Conservation (phyloP, 805 yeast species). For the Sugiyamaella smithiae region DNA sequence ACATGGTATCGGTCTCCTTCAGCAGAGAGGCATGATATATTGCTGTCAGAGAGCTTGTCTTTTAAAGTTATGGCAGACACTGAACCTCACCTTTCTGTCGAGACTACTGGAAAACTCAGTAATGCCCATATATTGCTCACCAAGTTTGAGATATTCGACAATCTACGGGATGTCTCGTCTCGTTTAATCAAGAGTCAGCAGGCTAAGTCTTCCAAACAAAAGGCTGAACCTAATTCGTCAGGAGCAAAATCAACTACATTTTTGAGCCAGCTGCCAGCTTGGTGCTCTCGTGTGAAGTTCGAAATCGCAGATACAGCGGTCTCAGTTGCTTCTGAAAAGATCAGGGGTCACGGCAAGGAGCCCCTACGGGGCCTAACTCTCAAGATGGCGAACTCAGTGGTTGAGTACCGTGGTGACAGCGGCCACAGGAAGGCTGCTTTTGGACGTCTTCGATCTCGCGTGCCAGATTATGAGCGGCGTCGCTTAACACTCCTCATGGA, state of each 20-base stretch:
- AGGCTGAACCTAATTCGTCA: not conserved
- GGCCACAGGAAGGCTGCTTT: not conserved
- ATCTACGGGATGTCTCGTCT: slow-evolving; percentile 27
- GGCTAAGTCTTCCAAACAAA: not conserved
- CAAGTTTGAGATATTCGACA: slow-evolving; percentile 34
- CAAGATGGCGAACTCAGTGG: slow-evolving; percentile 19
- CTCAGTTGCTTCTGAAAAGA: slow-evolving; percentile 22
- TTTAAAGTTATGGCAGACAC: slow-evolving; percentile 27
- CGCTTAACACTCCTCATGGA: slow-evolving; percentile 22
- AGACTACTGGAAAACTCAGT: slow-evolving; percentile 24
- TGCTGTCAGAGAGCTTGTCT: slow-evolving; percentile 24
- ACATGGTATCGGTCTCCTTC: slow-evolving; percentile 33
- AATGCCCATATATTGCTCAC: slow-evolving; percentile 30
- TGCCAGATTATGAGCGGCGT: slow-evolving; percentile 11
- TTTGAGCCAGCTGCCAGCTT: slow-evolving; percentile 26
- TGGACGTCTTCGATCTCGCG: not conserved
- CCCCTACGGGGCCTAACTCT: slow-evolving; percentile 23
- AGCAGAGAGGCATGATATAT: slow-evolving; percentile 29
- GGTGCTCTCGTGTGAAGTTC: slow-evolving; percentile 30
- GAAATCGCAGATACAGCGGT: slow-evolving; percentile 30
- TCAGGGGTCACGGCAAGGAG: slow-evolving; percentile 13
- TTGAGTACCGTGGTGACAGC: slow-evolving; percentile 21
- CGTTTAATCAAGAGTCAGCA: slow-evolving; percentile 8
- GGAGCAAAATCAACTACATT: slow-evolving; percentile 6
- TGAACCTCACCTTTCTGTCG: slow-evolving; percentile 31